A percentile compares a stretch with the other conserved stretches of the same genome.
Evolutionary conservation across 768 basidiomycete species (phyloP).

Genomic region (Xanthoconium purpureum): DNA sequence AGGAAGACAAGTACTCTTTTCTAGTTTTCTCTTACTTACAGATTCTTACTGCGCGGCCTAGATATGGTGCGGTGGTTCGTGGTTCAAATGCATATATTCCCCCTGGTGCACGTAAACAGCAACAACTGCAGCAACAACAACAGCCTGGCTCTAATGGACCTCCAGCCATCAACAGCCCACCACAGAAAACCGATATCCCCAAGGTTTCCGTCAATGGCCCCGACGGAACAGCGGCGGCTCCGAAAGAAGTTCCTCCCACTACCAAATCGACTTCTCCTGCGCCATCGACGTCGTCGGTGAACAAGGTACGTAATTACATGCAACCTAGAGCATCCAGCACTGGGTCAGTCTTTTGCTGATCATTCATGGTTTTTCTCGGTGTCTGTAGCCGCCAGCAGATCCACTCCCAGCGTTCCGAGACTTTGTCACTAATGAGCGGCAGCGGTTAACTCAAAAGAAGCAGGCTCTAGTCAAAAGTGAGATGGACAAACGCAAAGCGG

Average conservation of each 20-base stretch:
- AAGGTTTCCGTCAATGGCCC: constrained; percentile 76
- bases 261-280: constrained; percentile 66
- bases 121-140: constrained; percentile 35
- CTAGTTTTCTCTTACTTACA: constrained; percentile 9
- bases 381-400: constrained; percentile 61
- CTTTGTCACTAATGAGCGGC: constrained; percentile 90
- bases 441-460: constrained; percentile 86
- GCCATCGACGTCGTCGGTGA: constrained; percentile 42
- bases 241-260: constrained; percentile 43
- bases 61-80: constrained; percentile 91
- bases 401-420: constrained; percentile 84
- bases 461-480: constrained; percentile 87
- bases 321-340: not conserved
- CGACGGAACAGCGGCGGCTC: constrained; percentile 55
- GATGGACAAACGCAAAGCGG: constrained; percentile 92
- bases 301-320: constrained; percentile 45
- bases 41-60: constrained; percentile 35
- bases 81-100: constrained; percentile 90
- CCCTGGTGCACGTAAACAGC: constrained; percentile 76
- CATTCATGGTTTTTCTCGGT: not conserved
- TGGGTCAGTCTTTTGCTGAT: constrained; percentile 6
- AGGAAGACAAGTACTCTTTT: constrained; percentile 87
- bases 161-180: constrained; percentile 26
- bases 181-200: constrained; percentile 50
- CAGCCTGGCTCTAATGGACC: constrained; percentile 23